Base-by-base conservation (phyloP, 2,329 filamentous ascomycete genomes). In the Pseudodiploospora longispora region DNA sequence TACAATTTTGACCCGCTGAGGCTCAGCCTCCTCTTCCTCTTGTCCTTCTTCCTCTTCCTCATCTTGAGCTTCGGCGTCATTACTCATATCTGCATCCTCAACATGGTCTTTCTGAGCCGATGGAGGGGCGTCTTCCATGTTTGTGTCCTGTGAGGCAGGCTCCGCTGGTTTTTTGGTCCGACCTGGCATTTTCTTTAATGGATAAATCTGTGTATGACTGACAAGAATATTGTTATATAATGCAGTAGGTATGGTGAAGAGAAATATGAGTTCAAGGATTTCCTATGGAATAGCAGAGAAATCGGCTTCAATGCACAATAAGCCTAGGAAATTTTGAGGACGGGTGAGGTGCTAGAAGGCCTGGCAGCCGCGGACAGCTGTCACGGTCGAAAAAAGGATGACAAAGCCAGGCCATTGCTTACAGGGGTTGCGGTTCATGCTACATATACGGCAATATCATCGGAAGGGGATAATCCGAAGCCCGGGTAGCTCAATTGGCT, bases 1-100 rank as follows among this genome's bases (percentile, higher is more conserved):
- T 62, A 85, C 82, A 59, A 85, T 77, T 51, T 74, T 71, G 38
- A 85, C 79, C 53, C 79, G 69, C 63, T 80, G 78, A 3, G 62
- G 50, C 48, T 74, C 69, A 27, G 66, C 62, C 40, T 74, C 69
- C 44, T 74, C 70, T 41, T 74, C 71, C 27, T 67, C 62, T 28
- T 70, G 63, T 7, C 69, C 65, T 12, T 72, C 66, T 10, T 69
- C 64, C 5, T 65, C 65, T n/a, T 62, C 64, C 6, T 64, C 59
- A 33, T 57, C 59, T 9, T 59, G 63, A 10, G 54, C 57, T 4
- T 58, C 55, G 8, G 54, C 55, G 10, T 54, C 52, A 27, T 58
- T 54, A 30, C 50, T 49, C 52, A 54, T 58, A 37, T 60, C 63
- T 6, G 61, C 61, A 44, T 69, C 66, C 36, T 61, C 59, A 36